Evolutionary conservation across 140 eudicot genomes (phyloP).

Genomic region (Erigeron philadelphicus): DNA sequence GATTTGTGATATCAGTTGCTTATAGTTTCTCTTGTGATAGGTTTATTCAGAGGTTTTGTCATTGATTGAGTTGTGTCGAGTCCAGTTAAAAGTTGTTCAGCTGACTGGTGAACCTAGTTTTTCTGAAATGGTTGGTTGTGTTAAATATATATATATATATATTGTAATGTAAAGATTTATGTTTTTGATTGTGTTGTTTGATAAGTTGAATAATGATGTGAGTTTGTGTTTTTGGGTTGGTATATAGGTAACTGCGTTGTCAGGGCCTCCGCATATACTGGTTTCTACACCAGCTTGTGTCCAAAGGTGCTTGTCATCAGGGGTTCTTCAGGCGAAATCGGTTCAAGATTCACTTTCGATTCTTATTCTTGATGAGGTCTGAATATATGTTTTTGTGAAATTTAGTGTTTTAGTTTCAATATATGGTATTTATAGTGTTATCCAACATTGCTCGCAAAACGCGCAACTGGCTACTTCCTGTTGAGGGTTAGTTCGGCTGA

Average conservation of each 20-base stretch:
- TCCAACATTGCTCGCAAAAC: no score
- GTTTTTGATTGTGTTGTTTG: neutral
- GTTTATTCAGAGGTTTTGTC: conserved; percentile 73
- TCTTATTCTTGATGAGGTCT: conserved; percentile 91
- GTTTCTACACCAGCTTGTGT: conserved; percentile 89
- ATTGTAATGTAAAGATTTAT: neutral
- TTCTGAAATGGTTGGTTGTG: conserved; percentile 69
- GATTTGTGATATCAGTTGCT: neutral
- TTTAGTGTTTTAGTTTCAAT: neutral
- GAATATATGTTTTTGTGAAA: conserved; percentile 4
- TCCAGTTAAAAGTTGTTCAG: conserved; percentile 69
- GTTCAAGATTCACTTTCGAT: conserved; percentile 83
- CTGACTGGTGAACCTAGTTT: conserved; percentile 56
- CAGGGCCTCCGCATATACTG: conserved; percentile 76
- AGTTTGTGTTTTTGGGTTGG: neutral
- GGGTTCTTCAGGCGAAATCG: conserved; percentile 59
- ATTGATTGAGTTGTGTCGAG: conserved; percentile 70
- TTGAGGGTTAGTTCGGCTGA: no score
- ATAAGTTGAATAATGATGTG: neutral
- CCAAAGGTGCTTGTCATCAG: conserved; percentile 57
- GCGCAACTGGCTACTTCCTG: no score
- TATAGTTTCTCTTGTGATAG: conserved; percentile 27
- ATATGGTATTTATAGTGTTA: neutral
- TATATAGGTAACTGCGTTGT: conserved; percentile 56
- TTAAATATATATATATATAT: no score